Evolutionary conservation across 176 grass and related monocot genomes (phyloP).

Genomic region (Metroxylon sagu): DNA sequence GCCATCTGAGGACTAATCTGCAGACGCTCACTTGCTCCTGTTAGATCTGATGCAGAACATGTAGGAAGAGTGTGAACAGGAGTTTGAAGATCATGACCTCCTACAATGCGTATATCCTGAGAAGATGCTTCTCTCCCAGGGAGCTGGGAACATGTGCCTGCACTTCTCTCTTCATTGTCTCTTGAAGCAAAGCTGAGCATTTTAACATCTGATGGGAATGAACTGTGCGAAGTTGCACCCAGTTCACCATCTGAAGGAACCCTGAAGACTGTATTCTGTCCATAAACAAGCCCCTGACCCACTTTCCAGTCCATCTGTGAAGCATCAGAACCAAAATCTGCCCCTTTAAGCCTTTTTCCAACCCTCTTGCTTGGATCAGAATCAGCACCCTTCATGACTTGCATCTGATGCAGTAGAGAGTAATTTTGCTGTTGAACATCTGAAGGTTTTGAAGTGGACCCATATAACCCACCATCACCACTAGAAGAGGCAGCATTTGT

Average conservation of each 20-base stretch:
- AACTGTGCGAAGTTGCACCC: conserved; percentile 27
- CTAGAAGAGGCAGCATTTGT: conserved; percentile 18
- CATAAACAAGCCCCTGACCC: conserved; percentile 50
- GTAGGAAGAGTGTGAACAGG: conserved; percentile 30
- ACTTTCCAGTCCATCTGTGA: conserved; percentile 54
- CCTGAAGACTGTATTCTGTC: conserved; percentile 28
- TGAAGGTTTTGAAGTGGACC: conserved; percentile 36
- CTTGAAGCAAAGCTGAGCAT: conserved; percentile 66
- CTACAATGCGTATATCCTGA: conserved; percentile 16
- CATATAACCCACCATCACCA: conserved; percentile 44
- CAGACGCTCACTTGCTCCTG: conserved; percentile 41
- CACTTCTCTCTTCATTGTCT: conserved; percentile 46
- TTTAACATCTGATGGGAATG: conserved; percentile 60
- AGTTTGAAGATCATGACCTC: conserved; percentile 39
- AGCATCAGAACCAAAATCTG: conserved; percentile 46
- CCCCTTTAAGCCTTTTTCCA: conserved; percentile 50
- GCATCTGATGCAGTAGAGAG: conserved; percentile 74
- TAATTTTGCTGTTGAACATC: conserved; percentile 68
- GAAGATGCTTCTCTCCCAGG: conserved; percentile 32
- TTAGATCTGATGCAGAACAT: conserved; percentile 31
- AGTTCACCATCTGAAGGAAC: conserved; percentile 39
- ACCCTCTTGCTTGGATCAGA: conserved; percentile 41
- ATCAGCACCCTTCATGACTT: conserved; percentile 53
- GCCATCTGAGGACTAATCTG: conserved; percentile 86
- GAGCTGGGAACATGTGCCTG: conserved; percentile 28